These are phyloP conservation scores for Nasturtium officinale DNA, from an alignment of 345 rosid species.

Conservation along the genomic window DNA sequence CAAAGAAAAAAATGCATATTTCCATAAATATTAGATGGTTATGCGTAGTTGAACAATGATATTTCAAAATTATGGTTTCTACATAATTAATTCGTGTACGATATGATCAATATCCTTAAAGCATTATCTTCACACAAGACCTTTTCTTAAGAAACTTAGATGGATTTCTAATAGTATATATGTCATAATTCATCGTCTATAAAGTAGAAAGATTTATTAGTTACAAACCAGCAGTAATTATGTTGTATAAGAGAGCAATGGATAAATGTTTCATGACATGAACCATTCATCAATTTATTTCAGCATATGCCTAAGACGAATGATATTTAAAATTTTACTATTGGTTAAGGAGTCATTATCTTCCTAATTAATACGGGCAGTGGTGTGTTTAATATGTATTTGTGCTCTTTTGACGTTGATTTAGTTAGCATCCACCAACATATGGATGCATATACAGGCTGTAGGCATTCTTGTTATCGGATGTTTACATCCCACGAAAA, in stretches of 20 bases:
- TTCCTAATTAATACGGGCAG: not conserved
- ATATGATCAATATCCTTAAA: not conserved
- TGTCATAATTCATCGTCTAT: not conserved
- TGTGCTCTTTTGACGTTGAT: constrained; percentile 27
- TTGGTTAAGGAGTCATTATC: constrained; percentile 29
- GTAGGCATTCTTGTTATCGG: not conserved
- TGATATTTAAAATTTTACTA: not conserved
- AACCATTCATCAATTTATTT: not conserved
- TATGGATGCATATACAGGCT: no score
- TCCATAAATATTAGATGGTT: no score
- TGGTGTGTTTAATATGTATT: constrained; percentile 21
- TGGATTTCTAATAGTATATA: not conserved
- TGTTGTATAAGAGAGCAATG: no score
- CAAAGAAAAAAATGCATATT: no score
- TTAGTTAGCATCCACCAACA: not conserved
- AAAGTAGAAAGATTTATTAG: not conserved
- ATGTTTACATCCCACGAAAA: not conserved
- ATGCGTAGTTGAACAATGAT: no score
- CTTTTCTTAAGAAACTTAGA: no score
- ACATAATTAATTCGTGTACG: no score
- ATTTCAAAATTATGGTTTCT: no score
- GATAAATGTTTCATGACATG: not conserved
- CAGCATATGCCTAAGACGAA: not conserved
- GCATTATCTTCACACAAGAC: no score
- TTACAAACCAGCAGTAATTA: no score